phyloP scores from a whole-genome alignment of 805 yeast genomes.

The Yamadazyma takamatsuzukensis region DNA sequence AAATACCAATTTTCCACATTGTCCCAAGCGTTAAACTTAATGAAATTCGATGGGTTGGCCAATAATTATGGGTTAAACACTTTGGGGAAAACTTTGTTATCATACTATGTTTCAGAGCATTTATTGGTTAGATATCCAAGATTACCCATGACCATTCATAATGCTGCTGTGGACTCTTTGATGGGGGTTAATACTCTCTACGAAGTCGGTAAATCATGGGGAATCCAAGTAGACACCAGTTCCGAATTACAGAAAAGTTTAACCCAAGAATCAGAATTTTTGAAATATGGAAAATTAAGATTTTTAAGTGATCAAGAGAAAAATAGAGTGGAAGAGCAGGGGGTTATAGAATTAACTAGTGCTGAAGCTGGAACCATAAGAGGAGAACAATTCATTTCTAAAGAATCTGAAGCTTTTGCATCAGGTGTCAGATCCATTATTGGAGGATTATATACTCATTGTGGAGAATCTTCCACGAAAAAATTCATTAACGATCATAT shows the following conservation, averaged over 20 bases:
- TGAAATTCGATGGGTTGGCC: constrained; percentile 44
- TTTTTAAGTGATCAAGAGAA: constrained; percentile 32
- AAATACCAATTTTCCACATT: constrained; percentile 59
- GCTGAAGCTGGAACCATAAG: constrained; percentile 18
- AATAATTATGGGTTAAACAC: constrained; percentile 76
- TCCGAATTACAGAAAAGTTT: constrained; percentile 63
- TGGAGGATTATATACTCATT: constrained; percentile 77
- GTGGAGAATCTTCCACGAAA: constrained; percentile 62
- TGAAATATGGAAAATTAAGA: constrained; percentile 69
- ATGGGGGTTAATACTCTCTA: constrained; percentile 64
- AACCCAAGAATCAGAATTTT: constrained; percentile 62
- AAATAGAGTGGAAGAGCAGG: constrained; percentile 40
- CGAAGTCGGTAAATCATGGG: constrained; percentile 77
- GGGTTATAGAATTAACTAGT: constrained; percentile 42
- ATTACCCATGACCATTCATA: constrained; percentile 74
- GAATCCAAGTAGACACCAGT: constrained; percentile 73
- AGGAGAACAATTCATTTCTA: constrained; percentile 23
- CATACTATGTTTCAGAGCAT: constrained; percentile 72
- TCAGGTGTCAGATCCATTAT: constrained; percentile 76
- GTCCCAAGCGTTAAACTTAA: constrained; percentile 75
- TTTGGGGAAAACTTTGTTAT: constrained; percentile 77
- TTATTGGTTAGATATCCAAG: constrained; percentile 81
- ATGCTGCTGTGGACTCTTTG: constrained; percentile 72
- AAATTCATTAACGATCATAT: constrained; percentile 71
- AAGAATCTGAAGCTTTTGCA: constrained; percentile 49